Conservation (phyloP, 495 filamentous ascomycete species). For the Pyrenopolyporus hunteri region DNA sequence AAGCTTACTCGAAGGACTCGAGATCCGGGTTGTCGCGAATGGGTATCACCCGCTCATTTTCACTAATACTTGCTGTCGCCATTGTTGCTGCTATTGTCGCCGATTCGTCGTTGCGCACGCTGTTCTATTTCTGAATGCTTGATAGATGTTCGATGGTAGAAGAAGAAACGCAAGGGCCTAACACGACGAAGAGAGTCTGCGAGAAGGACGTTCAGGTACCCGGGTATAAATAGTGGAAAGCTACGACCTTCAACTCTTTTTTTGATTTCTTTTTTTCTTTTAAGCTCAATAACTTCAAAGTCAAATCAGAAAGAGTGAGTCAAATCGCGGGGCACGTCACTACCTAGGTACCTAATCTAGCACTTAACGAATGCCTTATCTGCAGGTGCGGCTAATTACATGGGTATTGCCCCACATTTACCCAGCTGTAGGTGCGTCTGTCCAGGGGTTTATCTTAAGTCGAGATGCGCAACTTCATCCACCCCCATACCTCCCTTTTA, state of each 20-base stretch:
- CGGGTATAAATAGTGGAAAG: background rate
- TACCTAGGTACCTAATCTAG: background rate
- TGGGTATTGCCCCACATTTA: constrained; percentile 25
- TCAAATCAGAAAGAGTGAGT: constrained; percentile 12
- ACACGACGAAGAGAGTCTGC: too few relatives aligned
- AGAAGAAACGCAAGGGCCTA: too few relatives aligned
- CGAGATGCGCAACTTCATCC: background rate
- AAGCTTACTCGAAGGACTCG: constrained; percentile 42
- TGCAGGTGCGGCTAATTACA: constrained; percentile 31
- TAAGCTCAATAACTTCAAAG: background rate
- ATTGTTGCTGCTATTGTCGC: too few relatives aligned
- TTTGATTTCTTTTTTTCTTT: background rate
- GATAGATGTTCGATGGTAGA: too few relatives aligned
- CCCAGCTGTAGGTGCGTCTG: background rate
- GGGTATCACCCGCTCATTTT: constrained; percentile 33
- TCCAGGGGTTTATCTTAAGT: background rate
- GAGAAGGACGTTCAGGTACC: too few relatives aligned
- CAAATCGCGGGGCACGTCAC: constrained; percentile 39
- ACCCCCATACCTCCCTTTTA: background rate
- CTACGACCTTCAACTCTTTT: background rate
- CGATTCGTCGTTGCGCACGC: too few relatives aligned
- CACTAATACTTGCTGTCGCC: constrained; percentile 16
- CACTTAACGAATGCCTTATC: constrained; percentile 10
- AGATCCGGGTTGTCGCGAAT: constrained; percentile 41
- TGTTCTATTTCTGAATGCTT: too few relatives aligned